These are phyloP conservation scores for Moniliella sp. DNA, from an alignment of 1,284 basidiomycete genomes.

Conservation along the genomic window DNA sequence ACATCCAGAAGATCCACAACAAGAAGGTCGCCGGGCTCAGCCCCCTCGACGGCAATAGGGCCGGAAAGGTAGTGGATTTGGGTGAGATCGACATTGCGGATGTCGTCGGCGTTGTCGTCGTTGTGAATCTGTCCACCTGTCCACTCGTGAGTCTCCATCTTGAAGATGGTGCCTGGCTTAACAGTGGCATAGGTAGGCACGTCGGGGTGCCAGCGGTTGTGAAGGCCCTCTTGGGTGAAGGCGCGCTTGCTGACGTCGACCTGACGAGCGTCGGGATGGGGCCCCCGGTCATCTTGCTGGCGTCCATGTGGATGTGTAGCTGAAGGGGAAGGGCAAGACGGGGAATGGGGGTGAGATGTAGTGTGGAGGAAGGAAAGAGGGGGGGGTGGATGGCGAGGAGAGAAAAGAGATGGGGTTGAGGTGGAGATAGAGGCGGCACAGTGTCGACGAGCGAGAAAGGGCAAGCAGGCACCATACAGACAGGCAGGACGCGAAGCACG, in stretches of 20 bases:
- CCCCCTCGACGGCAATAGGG: constrained; percentile 51
- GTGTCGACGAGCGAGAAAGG: not conserved
- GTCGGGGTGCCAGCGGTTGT: constrained; percentile 34
- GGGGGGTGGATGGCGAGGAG: not conserved
- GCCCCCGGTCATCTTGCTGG: constrained; percentile 4
- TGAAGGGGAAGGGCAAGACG: no score
- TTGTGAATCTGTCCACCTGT: constrained; percentile 12
- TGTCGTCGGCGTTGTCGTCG: constrained; percentile 38
- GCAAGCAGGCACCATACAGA: not conserved
- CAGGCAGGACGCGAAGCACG: no score
- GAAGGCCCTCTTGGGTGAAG: constrained; percentile 6
- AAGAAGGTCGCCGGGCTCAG: constrained; percentile 55
- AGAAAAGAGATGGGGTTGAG: not conserved
- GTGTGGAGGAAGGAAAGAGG: no score
- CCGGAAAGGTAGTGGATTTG: constrained; percentile 54
- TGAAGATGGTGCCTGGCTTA: constrained; percentile 41
- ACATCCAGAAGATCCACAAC: constrained; percentile 59
- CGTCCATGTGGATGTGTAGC: constrained; percentile 1
- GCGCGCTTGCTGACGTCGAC: constrained; percentile 6
- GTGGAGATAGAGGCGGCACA: not conserved
- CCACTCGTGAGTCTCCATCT: no score
- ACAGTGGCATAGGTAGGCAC: constrained; percentile 26
- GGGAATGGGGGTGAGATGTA: no score
- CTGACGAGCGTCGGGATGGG: constrained; percentile 7
- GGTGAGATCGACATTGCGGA: constrained; percentile 42